These are phyloP conservation scores for Glaciozyma antarctica DNA, from an alignment of 768 basidiomycete species.

Conservation along the genomic window DNA sequence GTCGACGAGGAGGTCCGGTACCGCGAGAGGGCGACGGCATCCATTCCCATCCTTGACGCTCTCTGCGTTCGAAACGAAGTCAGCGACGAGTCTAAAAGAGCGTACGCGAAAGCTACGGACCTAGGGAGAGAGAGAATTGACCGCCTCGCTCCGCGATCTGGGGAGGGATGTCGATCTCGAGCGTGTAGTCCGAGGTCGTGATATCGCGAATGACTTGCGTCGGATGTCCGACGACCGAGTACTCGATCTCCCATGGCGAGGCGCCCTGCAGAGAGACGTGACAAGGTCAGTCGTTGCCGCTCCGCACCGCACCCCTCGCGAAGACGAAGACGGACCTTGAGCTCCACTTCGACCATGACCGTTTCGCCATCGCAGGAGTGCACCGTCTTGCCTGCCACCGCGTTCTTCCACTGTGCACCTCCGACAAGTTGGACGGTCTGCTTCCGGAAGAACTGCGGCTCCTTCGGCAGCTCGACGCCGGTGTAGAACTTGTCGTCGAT, in stretches of 20 bases:
- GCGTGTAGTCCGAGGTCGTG: constrained; percentile 10
- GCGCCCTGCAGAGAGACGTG: constrained; percentile 52
- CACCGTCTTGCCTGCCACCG: constrained; percentile 19
- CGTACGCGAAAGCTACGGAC: not conserved
- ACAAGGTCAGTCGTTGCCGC: too few relatives aligned
- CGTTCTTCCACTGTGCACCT: constrained; percentile 21
- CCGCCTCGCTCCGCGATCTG: constrained; percentile 29
- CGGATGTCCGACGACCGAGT: constrained; percentile 64
- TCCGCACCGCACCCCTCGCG: not conserved
- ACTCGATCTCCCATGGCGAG: constrained; percentile 77
- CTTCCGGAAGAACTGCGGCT: not conserved
- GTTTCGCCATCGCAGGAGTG: constrained; percentile 64
- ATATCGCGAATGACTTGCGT: constrained; percentile 36
- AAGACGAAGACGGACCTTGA: constrained; percentile 49
- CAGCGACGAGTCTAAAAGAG: not conserved
- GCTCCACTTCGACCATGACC: constrained; percentile 68
- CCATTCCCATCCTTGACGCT: constrained; percentile 80
- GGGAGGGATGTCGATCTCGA: constrained; percentile 32
- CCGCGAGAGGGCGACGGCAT: constrained; percentile 65
- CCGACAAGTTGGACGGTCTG: constrained; percentile 17
- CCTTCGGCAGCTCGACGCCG: not conserved
- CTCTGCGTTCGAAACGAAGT: constrained; percentile 43
- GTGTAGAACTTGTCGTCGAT: constrained; percentile 28
- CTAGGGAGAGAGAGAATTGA: constrained; percentile 32
- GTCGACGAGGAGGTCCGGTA: constrained; percentile 70